Conservation (phyloP, 2,329 filamentous ascomycete genomes). For the Gaeumannomyces tritici region DNA sequence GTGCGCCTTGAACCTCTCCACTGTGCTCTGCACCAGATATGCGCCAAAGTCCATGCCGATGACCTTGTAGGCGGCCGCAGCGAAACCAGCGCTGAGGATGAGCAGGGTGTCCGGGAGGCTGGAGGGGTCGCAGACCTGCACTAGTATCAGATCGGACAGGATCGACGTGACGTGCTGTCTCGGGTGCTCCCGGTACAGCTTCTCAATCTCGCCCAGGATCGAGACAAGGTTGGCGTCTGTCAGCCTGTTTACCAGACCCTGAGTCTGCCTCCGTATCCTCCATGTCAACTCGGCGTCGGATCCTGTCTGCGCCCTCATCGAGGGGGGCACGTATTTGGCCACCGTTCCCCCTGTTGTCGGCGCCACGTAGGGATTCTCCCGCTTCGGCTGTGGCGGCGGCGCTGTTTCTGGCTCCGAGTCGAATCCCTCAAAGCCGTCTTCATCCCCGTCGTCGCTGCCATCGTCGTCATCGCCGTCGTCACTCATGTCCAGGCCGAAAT, state of each 20-base stretch:
- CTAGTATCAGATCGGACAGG: constrained; percentile 66
- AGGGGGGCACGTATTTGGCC: constrained; percentile 83
- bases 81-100: constrained; percentile 82
- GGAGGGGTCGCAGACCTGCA: constrained; percentile 71
- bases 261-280: constrained; percentile 67
- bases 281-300: constrained; percentile 58
- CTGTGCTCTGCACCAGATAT: constrained; percentile 69
- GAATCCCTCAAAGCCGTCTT: constrained; percentile 29
- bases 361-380: constrained; percentile 83
- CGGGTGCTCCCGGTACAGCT: constrained; percentile 72
- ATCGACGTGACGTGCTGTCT: constrained; percentile 82
- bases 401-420: constrained; percentile 19
- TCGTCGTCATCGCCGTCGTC: constrained; percentile 16
- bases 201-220: constrained; percentile 73
- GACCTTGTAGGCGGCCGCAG: constrained; percentile 78
- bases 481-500: constrained; percentile 10
- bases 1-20: constrained; percentile 62
- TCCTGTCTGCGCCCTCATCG: constrained; percentile 54
- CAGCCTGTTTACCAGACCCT: constrained; percentile 85
- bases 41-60: constrained; percentile 85
- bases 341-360: constrained; percentile 40
- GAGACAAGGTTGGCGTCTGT: constrained; percentile 84
- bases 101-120: constrained; percentile 80
- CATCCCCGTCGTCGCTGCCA: constrained; percentile 16
- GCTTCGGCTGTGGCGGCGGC: constrained; percentile 13